Base-by-base conservation (phyloP, 495 filamentous ascomycete genomes). In the Penicillium coffeae region DNA sequence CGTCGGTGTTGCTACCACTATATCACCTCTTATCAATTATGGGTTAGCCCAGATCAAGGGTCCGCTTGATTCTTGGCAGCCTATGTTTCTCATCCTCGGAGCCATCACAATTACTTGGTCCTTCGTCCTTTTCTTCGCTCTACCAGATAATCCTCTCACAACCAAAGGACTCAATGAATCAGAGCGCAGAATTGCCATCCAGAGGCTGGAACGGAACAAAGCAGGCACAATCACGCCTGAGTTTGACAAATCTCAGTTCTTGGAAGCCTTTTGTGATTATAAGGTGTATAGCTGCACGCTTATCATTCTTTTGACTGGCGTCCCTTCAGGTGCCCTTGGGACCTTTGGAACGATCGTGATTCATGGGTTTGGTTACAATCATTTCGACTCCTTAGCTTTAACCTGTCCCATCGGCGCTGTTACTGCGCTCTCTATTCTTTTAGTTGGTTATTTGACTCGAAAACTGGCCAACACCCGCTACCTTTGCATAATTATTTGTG, bases 311-410 rank as follows among this genome's bases (percentile, higher is more conserved):
- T 21, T 45, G 8, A 45, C 42, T 3, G 42, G 42, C 13, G 42
- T 45, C 0, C 42, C 42, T 14, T 45, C 42, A 13, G 42, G 42
- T n/a, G 42, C 42, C 9, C 32, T 45, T 14, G 42, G 42, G 9
- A 45, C 42, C 2, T 45, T 45, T 22, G 42, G 27, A 34, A 45
- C 42, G 10, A 45, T 45, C 14, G 42, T 45, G 12, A 45, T 45
- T 18, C 33, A 45, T 21, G 42, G 42, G 7, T 45, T 45, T 35
- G 42, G 42, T 15, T 45, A 34, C 18, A n/a, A 7, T 8, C 42
- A 45, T 20, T 45, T 45, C 21, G 42, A 45, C 6, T 45, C 42
- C 2, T 13, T 45, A 19, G 42, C 42, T 18, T 45, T 45, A 9
- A 45, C 42, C 13, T 35, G 42, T n/a, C 42, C 42, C 9, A 45